Percentiles rank a stretch among this genome's conserved stretches.
phyloP scores from a whole-genome alignment of 1,284 basidiomycete genomes.

The Neonothopanus nambi region DNA sequence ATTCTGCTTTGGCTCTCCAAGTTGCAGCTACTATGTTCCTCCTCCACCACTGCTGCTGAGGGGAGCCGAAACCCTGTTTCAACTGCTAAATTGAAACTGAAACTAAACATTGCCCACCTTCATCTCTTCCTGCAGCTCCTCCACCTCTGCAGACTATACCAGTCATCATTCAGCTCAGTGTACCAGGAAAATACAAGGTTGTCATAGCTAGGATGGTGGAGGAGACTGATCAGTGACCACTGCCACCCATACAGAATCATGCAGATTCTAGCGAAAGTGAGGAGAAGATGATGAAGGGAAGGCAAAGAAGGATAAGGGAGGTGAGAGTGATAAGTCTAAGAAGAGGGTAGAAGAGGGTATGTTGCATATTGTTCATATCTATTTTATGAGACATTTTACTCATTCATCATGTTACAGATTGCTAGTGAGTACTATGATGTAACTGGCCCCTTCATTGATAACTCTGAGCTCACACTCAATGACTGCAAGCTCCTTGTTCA shows the following conservation, averaged over 20 bases:
- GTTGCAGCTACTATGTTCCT: background rate
- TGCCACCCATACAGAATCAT: slow-evolving; percentile 51
- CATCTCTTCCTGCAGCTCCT: slow-evolving; percentile 19
- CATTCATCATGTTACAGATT: slow-evolving; percentile 32
- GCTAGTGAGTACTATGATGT: slow-evolving; percentile 84
- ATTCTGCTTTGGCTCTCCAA: no score
- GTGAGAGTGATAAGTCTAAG: slow-evolving; percentile 31
- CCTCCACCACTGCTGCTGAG: slow-evolving; percentile 6
- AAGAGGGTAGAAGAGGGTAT: slow-evolving; percentile 14
- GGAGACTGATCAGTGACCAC: slow-evolving; percentile 62
- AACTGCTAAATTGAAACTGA: slow-evolving; percentile 27
- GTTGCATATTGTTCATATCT: slow-evolving; percentile 13
- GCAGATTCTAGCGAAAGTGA: slow-evolving; percentile 51
- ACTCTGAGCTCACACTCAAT: slow-evolving; percentile 90
- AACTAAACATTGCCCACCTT: slow-evolving; percentile 23
- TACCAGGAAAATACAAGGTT: slow-evolving; percentile 71
- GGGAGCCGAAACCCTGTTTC: no score
- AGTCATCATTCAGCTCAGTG: slow-evolving; percentile 67
- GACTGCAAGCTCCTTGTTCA: slow-evolving; percentile 91
- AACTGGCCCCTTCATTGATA: slow-evolving; percentile 95
- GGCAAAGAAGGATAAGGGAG: slow-evolving; percentile 46
- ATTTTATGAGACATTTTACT: slow-evolving; percentile 5
- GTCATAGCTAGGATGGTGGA: slow-evolving; percentile 61
- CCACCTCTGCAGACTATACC: slow-evolving; percentile 56
- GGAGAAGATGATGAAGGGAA: slow-evolving; percentile 50